phyloP scores from a whole-genome alignment of 805 yeast species.

The Ogataea naganishii region DNA sequence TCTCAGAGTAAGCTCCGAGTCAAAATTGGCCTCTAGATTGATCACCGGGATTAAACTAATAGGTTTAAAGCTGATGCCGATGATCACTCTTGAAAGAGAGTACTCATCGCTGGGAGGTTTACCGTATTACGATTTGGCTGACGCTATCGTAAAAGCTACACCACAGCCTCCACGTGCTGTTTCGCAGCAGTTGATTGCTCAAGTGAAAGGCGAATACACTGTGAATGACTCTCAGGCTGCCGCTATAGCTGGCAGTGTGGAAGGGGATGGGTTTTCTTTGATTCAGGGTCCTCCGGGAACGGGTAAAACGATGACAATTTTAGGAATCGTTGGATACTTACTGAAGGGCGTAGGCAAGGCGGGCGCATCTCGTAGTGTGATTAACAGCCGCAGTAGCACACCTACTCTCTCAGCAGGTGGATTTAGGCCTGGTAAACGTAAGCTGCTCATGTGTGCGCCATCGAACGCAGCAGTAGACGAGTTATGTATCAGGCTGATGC shows the following conservation, averaged over 20 bases:
- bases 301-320: constrained; percentile 94
- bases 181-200: constrained; percentile 14
- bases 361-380: constrained; percentile 1
- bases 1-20: constrained; percentile 50
- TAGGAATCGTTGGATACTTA: constrained; percentile 81
- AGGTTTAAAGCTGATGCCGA: constrained; percentile 71
- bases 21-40: constrained; percentile 43
- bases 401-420: constrained; percentile 4
- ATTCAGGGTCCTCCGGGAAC: constrained; percentile 99
- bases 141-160: constrained; percentile 55
- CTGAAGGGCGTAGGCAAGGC: constrained; percentile 28
- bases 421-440: constrained; percentile 25
- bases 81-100: constrained; percentile 92
- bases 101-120: constrained; percentile 76
- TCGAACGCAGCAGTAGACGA: constrained; percentile 99
- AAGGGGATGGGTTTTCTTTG: constrained; percentile 65
- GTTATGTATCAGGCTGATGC: constrained; percentile 69
- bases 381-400: neutral
- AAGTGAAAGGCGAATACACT: constrained; percentile 39
- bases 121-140: constrained; percentile 69
- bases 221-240: constrained; percentile 87
- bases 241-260: constrained; percentile 72
- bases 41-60: constrained; percentile 56
- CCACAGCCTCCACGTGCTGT: constrained; percentile 41
- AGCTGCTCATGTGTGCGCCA: constrained; percentile 90